Conservation (phyloP, 805 yeast species). For the Cyberlindnera mycetangii region DNA sequence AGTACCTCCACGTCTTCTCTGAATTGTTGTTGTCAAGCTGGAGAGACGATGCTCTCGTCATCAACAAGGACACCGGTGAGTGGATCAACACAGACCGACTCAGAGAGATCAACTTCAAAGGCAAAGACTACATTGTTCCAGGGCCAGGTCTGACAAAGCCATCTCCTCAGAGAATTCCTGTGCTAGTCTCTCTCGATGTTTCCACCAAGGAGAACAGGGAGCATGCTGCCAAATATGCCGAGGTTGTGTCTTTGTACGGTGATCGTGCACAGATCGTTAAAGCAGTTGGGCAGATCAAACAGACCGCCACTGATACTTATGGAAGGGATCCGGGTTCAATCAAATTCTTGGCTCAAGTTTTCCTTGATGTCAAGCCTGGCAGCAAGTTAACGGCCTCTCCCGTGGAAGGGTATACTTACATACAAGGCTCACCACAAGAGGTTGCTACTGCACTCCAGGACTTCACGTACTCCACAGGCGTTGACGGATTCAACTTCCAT, state of each 20-base stretch:
- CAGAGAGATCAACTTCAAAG: slow-evolving; percentile 37
- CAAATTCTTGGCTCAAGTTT: slow-evolving; percentile 35
- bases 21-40: slow-evolving; percentile 36
- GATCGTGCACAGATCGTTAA: slow-evolving; percentile 22
- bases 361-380: slow-evolving; percentile 23
- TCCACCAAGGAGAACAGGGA: slow-evolving; percentile 34
- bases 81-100: slow-evolving; percentile 35
- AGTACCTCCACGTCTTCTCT: slow-evolving; percentile 35
- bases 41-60: slow-evolving; percentile 34
- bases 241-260: slow-evolving; percentile 35
- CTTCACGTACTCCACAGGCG: slow-evolving; percentile 38
- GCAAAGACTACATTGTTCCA: slow-evolving; percentile 30
- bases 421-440: not conserved
- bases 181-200: slow-evolving; percentile 41
- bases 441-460: not conserved
- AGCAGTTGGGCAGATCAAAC: slow-evolving; percentile 30
- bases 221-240: slow-evolving; percentile 43
- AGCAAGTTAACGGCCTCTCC: not conserved
- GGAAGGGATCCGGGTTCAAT: slow-evolving; percentile 34
- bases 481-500: slow-evolving; percentile 45
- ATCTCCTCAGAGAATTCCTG: slow-evolving; percentile 42
- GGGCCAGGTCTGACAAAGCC: slow-evolving; percentile 39
- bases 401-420: slow-evolving; percentile 29
- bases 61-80: slow-evolving; percentile 25
- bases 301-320: slow-evolving; percentile 31